Base-by-base conservation (phyloP, 768 basidiomycete species). In the Myochromella boudieri region DNA sequence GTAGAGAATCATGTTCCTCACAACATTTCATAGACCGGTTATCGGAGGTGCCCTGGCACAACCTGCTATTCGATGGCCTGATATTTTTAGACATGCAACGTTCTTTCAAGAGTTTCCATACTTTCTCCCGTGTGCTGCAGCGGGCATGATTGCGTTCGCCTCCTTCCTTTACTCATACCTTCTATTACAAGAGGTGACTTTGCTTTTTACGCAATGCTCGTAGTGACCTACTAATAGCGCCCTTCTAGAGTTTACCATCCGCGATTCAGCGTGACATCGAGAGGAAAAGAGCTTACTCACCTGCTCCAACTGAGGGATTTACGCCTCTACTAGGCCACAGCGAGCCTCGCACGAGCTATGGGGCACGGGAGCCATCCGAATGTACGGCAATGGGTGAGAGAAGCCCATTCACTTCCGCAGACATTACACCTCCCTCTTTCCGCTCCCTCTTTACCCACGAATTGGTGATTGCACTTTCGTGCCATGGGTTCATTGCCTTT, bases 401-500 rank as follows among this genome's bases (percentile, higher is more conserved):
- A 29, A 41, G 38, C 21, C 29, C 46, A 14, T 17, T 21, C 15
- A 32, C 20, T 28, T 10, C 42, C 7, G 48, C 63, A 20, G 60
- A 43, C 22, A 31, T 46, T 6, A 38, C 43, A n/a, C 63, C 67
- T 29, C 50, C 45, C 10, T 45, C 57, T 1, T 55, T 63, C 8
- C 49, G 53, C n/a, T 53, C 51, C 29, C 49, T 64, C 9, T 38
- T 58, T 20, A 48, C 49, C 31, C 52, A 42, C 17, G 62, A 66
- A 5, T 66, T 81, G 42, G 43, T 74, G 42, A 51, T 78, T 34
- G 64, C 75, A 12, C 55, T 75, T 15, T 39, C 53, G 32, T 76
- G 71, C 55, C 74, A 72, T 48, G 65, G 59, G 22, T 49, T 53
- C 5, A 59, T 80, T 8, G 65, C 67, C 6, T 68, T 82, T 17